Evolutionary conservation across 192 early-diverging fungal genomes (phyloP), one percentile per base, ranked within the genome.

Genomic region (Dissophora ornata): DNA sequence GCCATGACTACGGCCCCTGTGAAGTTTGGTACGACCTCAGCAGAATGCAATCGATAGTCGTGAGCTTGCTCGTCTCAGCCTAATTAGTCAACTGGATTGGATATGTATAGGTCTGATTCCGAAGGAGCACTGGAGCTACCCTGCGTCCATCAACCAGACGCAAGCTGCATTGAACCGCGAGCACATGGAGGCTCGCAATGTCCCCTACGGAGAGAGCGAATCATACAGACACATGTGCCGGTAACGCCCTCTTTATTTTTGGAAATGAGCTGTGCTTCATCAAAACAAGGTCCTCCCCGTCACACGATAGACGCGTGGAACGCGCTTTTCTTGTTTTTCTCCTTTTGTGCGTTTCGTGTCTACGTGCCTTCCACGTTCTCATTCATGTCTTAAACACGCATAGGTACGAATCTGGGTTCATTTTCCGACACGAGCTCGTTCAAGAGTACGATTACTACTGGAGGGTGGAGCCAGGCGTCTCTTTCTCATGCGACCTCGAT

Each of bases 151-250:
- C 30, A 84, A 92, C 71, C 82, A 90, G 61, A 87, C 85, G 6
- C 75, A 82, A 26, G 91, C 92, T 16, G 82, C 69, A 3, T 75
- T 87, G 33, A 70, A 69, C 29, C 83, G 90, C 38, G 51, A 84
- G 25, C 50, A 83, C 24, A 93, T 96, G 92, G 79, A 78, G 13
- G 75, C 67, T 0, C 71, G 83, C 2, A 57, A 83, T 11, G 87
- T 95, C 4, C 83, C 91, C 26, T 96, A 94, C 58, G 93, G 91
- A 2, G 89, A 82, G 13, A 86, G 83, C 32, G 82, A 92, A 57
- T 88, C 89, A 13, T 96, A 96, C 79, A 89, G 94, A 33, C 93
- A 96, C 59, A 96, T 96, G 94, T 96, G 94, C 50, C 84, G 94
- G 41, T 96, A 56, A 47, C n/a, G n/a, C n/a, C n/a, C n/a, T n/a